Percentiles rank a stretch among this genome's conserved stretches.
Evolutionary conservation across 306 rosid genomes (phyloP).

Genomic region (Dryas alaskensis): DNA sequence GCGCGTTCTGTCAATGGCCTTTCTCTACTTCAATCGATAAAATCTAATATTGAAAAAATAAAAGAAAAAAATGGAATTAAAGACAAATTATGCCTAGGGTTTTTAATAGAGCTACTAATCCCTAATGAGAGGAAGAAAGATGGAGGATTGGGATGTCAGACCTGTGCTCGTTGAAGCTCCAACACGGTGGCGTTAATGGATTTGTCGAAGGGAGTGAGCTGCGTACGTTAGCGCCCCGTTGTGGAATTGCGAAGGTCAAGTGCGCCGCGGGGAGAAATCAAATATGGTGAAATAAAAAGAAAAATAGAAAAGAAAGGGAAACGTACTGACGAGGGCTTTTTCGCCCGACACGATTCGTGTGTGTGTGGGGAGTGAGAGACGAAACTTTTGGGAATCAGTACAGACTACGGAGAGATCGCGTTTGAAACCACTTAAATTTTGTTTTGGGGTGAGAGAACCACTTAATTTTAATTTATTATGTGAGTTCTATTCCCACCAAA

Average conservation of each 20-base stretch:
- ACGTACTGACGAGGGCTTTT: slow-evolving; percentile 9
- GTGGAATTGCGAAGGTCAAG: slow-evolving; percentile 34
- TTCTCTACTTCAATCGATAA: slow-evolving; percentile 23
- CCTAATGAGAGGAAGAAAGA: slow-evolving; percentile 15
- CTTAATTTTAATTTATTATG: too few relatives aligned
- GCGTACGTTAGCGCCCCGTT: slow-evolving; percentile 52
- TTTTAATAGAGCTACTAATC: slow-evolving; percentile 29
- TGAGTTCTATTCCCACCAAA: too few relatives aligned
- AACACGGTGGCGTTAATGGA: slow-evolving; percentile 28
- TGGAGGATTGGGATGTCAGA: slow-evolving; percentile 7
- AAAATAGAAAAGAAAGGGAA: neutral
- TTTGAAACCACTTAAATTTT: too few relatives aligned
- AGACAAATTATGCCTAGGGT: slow-evolving; percentile 31
- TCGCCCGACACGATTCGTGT: slow-evolving; percentile 8
- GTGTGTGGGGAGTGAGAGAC: neutral
- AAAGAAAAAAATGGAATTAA: neutral
- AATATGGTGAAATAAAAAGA: neutral
- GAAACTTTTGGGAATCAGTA: neutral
- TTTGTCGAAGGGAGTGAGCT: slow-evolving; percentile 34
- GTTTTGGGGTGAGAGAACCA: too few relatives aligned
- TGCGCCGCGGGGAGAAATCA: slow-evolving; percentile 46
- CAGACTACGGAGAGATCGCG: too few relatives aligned
- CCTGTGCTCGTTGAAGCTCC: slow-evolving; percentile 35
- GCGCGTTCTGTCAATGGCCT: slow-evolving; percentile 21
- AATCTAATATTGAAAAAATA: slow-evolving; percentile 10